These are phyloP conservation scores for Abelmoschus esculentus DNA, from an alignment of 345 rosid genomes.

Conservation along the genomic window DNA sequence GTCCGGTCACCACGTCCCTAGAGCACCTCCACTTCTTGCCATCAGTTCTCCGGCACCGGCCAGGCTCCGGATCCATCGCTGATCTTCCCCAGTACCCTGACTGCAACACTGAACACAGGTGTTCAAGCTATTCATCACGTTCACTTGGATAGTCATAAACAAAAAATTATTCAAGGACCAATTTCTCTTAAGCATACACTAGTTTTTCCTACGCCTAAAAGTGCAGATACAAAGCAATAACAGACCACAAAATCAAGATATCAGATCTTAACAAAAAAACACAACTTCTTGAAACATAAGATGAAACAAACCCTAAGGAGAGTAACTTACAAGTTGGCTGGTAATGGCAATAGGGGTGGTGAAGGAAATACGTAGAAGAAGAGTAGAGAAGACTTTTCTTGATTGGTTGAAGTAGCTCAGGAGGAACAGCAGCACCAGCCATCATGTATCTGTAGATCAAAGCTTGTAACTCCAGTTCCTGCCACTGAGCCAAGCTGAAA, in stretches of 20 bases:
- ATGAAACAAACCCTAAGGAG: neutral
- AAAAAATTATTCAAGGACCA: too few species aligned
- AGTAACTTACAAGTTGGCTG: constrained; percentile 69
- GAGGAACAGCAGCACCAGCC: constrained; percentile 82
- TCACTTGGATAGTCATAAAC: neutral
- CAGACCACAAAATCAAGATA: too few species aligned
- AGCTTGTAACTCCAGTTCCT: constrained; percentile 92
- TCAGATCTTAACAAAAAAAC: too few species aligned
- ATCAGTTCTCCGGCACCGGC: constrained; percentile 93
- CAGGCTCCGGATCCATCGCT: constrained; percentile 97
- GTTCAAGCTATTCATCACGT: neutral
- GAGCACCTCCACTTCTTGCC: constrained; percentile 99
- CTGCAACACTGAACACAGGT: constrained; percentile 30
- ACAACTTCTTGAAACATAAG: too few species aligned
- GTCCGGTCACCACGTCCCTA: constrained; percentile 79
- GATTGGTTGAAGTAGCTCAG: constrained; percentile 79
- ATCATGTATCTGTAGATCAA: constrained; percentile 88
- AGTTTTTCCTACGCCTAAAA: too few species aligned
- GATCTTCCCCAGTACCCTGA: constrained; percentile 81
- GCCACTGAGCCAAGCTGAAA: constrained; percentile 86
- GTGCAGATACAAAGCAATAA: too few species aligned
- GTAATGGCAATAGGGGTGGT: constrained; percentile 42
- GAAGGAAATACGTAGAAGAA: constrained; percentile 56
- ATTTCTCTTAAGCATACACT: too few species aligned
- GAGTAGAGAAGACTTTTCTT: constrained; percentile 60